Percentiles rank a stretch among this genome's conserved stretches.
phyloP scores from a whole-genome alignment of 2,329 filamentous ascomycete genomes.

The Colletotrichum ledebouriae region DNA sequence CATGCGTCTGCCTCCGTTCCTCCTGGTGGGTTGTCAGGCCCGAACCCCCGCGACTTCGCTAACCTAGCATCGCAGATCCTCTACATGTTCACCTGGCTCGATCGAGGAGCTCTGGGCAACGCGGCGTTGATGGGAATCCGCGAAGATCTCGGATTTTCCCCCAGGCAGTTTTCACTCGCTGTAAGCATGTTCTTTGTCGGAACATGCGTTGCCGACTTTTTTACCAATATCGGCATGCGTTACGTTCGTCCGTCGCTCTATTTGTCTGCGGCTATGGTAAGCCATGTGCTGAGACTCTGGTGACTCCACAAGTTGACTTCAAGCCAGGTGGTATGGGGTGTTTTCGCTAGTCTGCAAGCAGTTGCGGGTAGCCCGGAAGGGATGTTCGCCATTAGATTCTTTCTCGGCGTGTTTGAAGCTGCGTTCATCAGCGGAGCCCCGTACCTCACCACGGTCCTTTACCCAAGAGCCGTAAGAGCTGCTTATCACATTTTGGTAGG shows the following conservation, averaged over 20 bases:
- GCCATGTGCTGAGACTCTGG: not conserved
- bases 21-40: conserved; percentile 12
- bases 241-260: conserved; percentile 35
- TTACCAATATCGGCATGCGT: conserved; percentile 34
- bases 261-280: conserved; percentile 32
- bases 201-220: conserved; percentile 30
- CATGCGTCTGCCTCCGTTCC: conserved; percentile 35
- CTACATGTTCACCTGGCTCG: conserved; percentile 42
- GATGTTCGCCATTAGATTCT: conserved; percentile 55
- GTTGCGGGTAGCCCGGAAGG: conserved; percentile 27
- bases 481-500: fast-evolving
- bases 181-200: conserved; percentile 46
- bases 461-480: conserved; percentile 57
- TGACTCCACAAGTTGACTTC: not conserved
- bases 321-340: conserved; percentile 30
- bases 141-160: conserved; percentile 43
- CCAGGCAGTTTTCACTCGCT: conserved; percentile 44
- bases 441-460: conserved; percentile 65
- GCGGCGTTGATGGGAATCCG: conserved; percentile 45
- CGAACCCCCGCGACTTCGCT: not conserved
- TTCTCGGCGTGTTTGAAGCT: conserved; percentile 63
- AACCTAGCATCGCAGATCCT: not conserved
- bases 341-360: conserved; percentile 27
- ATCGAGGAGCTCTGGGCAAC: conserved; percentile 40
- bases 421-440: conserved; percentile 65